Evolutionary conservation across 2,329 filamentous ascomycete species (phyloP).

Genomic region (Curvularia eragrostidis): DNA sequence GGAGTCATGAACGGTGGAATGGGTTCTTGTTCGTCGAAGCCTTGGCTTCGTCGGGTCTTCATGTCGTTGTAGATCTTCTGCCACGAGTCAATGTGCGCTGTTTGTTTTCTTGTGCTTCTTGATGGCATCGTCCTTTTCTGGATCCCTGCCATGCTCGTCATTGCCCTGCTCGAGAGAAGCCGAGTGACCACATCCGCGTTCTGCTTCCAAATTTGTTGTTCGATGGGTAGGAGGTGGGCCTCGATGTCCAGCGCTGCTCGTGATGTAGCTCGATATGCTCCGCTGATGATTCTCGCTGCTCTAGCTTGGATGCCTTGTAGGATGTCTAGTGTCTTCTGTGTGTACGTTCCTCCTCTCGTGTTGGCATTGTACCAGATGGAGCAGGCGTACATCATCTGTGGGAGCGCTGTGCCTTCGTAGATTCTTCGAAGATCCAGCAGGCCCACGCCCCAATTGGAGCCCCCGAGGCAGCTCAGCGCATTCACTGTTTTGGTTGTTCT

Average conservation of each 20-base stretch:
- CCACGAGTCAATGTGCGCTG: conserved; percentile 10
- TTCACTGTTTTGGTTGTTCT: conserved; percentile 22
- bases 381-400: conserved; percentile 41
- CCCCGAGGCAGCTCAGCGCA: conserved; percentile 21
- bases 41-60: conserved; percentile 11
- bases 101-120: too few relatives aligned
- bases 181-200: conserved; percentile 22
- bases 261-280: conserved; percentile 33
- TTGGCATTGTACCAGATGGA: conserved; percentile 33
- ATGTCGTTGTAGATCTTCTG: conserved; percentile 22
- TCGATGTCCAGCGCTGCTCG: conserved; percentile 24
- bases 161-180: conserved; percentile 17
- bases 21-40: conserved; percentile 17
- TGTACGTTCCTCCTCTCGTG: conserved; percentile 18
- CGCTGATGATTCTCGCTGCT: conserved; percentile 28
- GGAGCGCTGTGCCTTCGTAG: conserved; percentile 39
- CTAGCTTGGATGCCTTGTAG: conserved; percentile 29
- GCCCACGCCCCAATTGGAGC: conserved; percentile 26
- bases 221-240: conserved; percentile 18
- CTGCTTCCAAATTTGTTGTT: conserved; percentile 25
- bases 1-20: conserved; percentile 23
- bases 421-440: conserved; percentile 27
- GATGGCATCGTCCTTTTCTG: conserved; percentile 12
- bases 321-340: conserved; percentile 23
- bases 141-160: conserved; percentile 14